Percentiles rank a stretch among this genome's conserved stretches.
These are phyloP conservation scores for Sporisorium graminicola DNA, from an alignment of 1,284 basidiomycete species.

Conservation along the genomic window DNA sequence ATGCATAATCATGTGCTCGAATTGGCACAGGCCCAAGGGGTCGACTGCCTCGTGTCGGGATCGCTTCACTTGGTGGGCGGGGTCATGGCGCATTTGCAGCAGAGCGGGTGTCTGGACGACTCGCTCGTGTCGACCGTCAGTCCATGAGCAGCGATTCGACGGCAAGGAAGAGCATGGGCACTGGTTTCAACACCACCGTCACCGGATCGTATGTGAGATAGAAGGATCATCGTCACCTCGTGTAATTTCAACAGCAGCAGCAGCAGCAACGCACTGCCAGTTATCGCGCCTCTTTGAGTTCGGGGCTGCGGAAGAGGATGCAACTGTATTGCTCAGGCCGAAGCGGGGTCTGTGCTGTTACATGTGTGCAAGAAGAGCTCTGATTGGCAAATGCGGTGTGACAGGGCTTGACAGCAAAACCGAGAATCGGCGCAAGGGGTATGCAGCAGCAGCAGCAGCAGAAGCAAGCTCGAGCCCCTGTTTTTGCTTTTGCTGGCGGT, in stretches of 20 bases:
- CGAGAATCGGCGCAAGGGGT: constrained; percentile 4
- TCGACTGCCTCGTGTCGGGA: constrained; percentile 85
- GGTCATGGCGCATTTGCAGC: constrained; percentile 76
- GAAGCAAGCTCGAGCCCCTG: constrained; percentile 1
- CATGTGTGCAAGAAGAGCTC: neutral
- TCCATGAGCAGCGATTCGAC: constrained; percentile 8
- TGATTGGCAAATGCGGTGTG: too few relatives aligned
- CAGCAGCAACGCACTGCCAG: neutral
- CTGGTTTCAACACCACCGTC: constrained; percentile 2
- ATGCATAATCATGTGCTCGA: constrained; percentile 71
- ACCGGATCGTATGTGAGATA: neutral
- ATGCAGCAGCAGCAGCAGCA: neutral
- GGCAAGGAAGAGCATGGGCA: neutral
- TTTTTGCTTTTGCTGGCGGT: neutral
- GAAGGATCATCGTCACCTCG: neutral
- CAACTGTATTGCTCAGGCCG: neutral
- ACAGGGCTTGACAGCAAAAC: neutral
- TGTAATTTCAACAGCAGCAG: constrained; percentile 1
- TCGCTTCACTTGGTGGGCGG: constrained; percentile 96
- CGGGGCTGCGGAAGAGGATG: too few relatives aligned
- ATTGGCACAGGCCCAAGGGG: constrained; percentile 73
- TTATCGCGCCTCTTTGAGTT: neutral
- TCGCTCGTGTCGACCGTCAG: constrained; percentile 50
- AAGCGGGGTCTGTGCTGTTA: neutral
- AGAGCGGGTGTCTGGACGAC: constrained; percentile 56